Base-by-base conservation (phyloP, 352 stramenopile species). In the Globisporangium parvum region DNA sequence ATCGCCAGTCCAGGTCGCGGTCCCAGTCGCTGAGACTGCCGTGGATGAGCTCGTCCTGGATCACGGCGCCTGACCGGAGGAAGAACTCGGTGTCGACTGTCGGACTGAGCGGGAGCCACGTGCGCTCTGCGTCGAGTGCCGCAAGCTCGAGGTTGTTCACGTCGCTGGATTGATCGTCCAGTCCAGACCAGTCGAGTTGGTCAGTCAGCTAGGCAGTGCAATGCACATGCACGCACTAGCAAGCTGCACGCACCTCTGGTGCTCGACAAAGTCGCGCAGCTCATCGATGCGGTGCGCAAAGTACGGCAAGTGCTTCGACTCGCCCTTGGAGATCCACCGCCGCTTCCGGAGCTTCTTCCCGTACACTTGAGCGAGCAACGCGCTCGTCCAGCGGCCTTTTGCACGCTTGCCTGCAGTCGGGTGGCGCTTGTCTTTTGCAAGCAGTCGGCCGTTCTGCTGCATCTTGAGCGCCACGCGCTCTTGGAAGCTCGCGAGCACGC, bases 391-490 rank as follows among this genome's bases (percentile, higher is more conserved):
- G 0, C 68, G 68, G 35, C 51, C 42, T 33, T 54, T 59, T 4
- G 28, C 52, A 10, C 51, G 8, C 18, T 33, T 17, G 15, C 12
- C 20, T 51, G 12, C 20, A 9, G 26, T 23, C 53, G 44, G 5
- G 1, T 28, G n/a, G 1, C 39, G n/a, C 45, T 42, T 66, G 28
- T 63, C 61, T 44, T 60, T 60, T 10, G 33, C 12, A 3, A 63
- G 9, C 4, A 63, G 20, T 0, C 50, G 35, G 8, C 50, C 33
- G 57, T 70, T 69, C 28, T 47, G 55, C 56, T 91, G 81, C 71
- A 91, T 86, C 55, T 87, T 88, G 24, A 91, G 39, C 45, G 84
- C 54, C 0, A 88, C 68, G 12, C 75, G 68, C 42, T 91, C 79
- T 48, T 88, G 77, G 40, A 85, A 91, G 6, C 65, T 71, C 9